Percentiles rank a stretch among this genome's conserved stretches.
phyloP scores from a whole-genome alignment of 2,329 filamentous ascomycete genomes.

The Colletotrichum lindemuthianum region DNA sequence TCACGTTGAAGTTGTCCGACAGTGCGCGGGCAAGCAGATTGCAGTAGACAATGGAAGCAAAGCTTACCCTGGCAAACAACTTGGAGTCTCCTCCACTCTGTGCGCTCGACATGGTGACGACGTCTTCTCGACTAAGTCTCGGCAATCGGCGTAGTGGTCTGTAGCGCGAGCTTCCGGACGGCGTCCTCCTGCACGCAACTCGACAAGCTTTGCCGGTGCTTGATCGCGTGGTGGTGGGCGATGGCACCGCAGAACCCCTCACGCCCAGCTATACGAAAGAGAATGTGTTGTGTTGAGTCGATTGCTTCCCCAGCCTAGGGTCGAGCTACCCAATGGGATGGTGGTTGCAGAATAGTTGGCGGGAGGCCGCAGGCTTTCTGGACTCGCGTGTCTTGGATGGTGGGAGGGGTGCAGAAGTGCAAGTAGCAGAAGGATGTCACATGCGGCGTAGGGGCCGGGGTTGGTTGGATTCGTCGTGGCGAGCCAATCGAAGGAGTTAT shows the following conservation, averaged over 20 bases:
- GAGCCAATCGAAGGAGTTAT: slow-evolving; percentile 31
- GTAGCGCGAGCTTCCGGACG: slow-evolving; percentile 22
- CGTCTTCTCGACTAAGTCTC: slow-evolving; percentile 8
- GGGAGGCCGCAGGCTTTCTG: slow-evolving; percentile 35
- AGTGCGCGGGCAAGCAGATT: slow-evolving; percentile 4
- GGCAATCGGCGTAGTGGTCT: slow-evolving; percentile 9
- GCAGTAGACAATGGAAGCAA: slow-evolving; percentile 21
- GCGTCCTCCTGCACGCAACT: slow-evolving; percentile 11
- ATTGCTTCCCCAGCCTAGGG: slow-evolving; percentile 19
- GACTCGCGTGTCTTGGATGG: slow-evolving; percentile 26
- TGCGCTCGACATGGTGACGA: slow-evolving; percentile 61
- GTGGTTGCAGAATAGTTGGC: slow-evolving; percentile 28
- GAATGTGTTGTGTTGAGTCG: slow-evolving; percentile 19
- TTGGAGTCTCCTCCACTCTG: slow-evolving; percentile 92
- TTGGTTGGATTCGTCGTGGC: slow-evolving; percentile 4
- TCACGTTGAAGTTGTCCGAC: background rate
- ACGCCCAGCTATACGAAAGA: slow-evolving; percentile 26
- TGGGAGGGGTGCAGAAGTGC: slow-evolving; percentile 33
- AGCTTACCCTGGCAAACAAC: slow-evolving; percentile 93
- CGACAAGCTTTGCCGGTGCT: slow-evolving; percentile 19
- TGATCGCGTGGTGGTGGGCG: slow-evolving; percentile 31
- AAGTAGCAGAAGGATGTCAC: slow-evolving; percentile 32
- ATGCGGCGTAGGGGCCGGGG: slow-evolving; percentile 32
- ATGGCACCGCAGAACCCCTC: slow-evolving; percentile 36
- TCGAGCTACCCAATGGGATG: slow-evolving; percentile 27